Evolutionary conservation across 2,329 filamentous ascomycete genomes (phyloP), one percentile per base, ranked within the genome.

Genomic region (Microdochium trichocladiopsis): DNA sequence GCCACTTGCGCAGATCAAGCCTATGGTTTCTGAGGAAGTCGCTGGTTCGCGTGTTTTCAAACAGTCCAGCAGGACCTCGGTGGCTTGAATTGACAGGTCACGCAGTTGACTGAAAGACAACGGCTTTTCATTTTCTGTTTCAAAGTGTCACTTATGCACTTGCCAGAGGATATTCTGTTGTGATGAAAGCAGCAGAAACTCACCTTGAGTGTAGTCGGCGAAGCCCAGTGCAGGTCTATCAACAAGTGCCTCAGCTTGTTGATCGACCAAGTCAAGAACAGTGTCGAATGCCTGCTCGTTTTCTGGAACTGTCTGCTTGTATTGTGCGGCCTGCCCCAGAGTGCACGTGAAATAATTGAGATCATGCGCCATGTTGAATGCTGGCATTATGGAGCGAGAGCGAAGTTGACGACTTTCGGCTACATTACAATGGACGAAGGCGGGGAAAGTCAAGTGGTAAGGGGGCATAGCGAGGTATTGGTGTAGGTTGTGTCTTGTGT

Each of bases 261-360:
- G 53, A n/a, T 75, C 71, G 18, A 84, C 63, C 52, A 84, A 71
- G 0, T 75, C 64, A 51, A 72, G 70, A 52, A 83, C 72, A 0
- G 72, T 79, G 2, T 65, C 58, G 57, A 72, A 76, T 1, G 64
- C 62, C 25, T 68, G 69, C 8, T 63, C 59, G 10, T 60, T 55
- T 1, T 21, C 31, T 4, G 5, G 18, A 5, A 41, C 18, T 2
- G 51, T 50, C 18, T 60, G 54, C 18, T 67, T 71, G 18, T 75
- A 56, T 2, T 56, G 55, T 1, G 69, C 66, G 11, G 80, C 79
- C 60, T 84, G 73, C 1, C 79, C 82, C 2, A 86, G 70, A 0
- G 80, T 84, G 62, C 82, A 85, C 3, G 76, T 76, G 59, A 85
- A 85, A 63, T 84, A 83, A 53, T 77, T 82, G 10, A 59, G 51